phyloP scores from a whole-genome alignment of 2,329 filamentous ascomycete genomes.

The Diaporthe sp. region DNA sequence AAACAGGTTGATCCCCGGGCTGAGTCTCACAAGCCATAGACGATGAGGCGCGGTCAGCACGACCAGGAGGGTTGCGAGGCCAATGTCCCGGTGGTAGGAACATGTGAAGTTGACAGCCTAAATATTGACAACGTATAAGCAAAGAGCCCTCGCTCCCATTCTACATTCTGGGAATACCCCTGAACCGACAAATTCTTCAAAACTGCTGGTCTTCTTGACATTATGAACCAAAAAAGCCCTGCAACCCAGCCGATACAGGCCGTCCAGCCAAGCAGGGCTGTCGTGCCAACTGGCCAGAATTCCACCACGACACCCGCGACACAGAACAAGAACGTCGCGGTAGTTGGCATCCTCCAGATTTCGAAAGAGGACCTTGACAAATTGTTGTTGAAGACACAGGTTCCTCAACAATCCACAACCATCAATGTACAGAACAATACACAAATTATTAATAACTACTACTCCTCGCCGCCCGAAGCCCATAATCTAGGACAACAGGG shows the following conservation, averaged over 20 bases:
- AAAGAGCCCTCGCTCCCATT: background rate
- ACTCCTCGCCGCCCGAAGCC: background rate
- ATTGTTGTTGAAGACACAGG: too few species aligned
- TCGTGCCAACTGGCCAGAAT: background rate
- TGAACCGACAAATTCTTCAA: background rate
- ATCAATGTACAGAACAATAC: background rate
- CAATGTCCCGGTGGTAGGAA: background rate
- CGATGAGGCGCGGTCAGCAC: background rate
- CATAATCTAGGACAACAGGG: background rate
- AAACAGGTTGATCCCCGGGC: background rate
- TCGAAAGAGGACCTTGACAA: background rate
- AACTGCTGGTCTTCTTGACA: background rate
- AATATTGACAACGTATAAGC: slow-evolving; percentile 1
- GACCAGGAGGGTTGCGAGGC: background rate
- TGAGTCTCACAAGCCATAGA: background rate
- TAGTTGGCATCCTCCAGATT: background rate
- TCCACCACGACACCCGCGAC: background rate
- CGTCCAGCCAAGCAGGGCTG: background rate
- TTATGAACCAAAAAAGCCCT: background rate
- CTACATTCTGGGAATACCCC: too few species aligned
- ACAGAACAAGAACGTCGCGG: background rate
- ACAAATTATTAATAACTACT: background rate
- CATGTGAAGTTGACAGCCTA: background rate
- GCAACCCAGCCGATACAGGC: background rate
- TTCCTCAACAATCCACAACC: background rate